Evolutionary conservation across 306 rosid genomes (phyloP).

Genomic region (Oxytropis ochrocephala): DNA sequence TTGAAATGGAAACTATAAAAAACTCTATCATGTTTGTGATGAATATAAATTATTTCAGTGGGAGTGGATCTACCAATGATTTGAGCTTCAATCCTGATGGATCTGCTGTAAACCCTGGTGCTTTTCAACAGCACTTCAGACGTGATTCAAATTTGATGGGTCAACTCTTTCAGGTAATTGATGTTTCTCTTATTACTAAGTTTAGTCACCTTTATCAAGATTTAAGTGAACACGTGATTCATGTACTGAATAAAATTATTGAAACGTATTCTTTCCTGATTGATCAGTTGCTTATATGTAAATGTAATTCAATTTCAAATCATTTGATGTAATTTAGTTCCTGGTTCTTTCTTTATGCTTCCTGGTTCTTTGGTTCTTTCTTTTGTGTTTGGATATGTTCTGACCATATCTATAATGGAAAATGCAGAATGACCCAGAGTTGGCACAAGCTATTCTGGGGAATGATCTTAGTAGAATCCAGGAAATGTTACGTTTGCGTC

Average conservation of each 20-base stretch:
- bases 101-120: conserved; percentile 82
- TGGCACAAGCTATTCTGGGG: conserved; percentile 83
- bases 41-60: conserved; percentile 42
- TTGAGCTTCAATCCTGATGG: conserved; percentile 80
- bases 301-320: conserved; percentile 11
- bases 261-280: not conserved
- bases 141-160: conserved; percentile 63
- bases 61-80: conserved; percentile 62
- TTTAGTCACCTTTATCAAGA: conserved; percentile 4
- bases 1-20: not conserved
- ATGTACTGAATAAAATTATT: not conserved
- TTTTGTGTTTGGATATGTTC: not conserved
- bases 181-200: not conserved
- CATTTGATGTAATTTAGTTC: not conserved
- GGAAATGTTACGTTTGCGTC: conserved; percentile 57
- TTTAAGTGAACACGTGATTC: not conserved
- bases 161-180: conserved; percentile 71
- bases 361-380: conserved; percentile 11
- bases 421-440: conserved; percentile 76
- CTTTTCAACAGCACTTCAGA: conserved; percentile 82
- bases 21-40: not conserved
- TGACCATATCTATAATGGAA: conserved; percentile 19
- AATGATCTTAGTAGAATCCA: conserved; percentile 71
- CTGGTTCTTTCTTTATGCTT: conserved; percentile 1
- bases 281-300: conserved; percentile 12